phyloP scores from a whole-genome alignment of 257 asterid genomes.

The Primulina tabacum region DNA sequence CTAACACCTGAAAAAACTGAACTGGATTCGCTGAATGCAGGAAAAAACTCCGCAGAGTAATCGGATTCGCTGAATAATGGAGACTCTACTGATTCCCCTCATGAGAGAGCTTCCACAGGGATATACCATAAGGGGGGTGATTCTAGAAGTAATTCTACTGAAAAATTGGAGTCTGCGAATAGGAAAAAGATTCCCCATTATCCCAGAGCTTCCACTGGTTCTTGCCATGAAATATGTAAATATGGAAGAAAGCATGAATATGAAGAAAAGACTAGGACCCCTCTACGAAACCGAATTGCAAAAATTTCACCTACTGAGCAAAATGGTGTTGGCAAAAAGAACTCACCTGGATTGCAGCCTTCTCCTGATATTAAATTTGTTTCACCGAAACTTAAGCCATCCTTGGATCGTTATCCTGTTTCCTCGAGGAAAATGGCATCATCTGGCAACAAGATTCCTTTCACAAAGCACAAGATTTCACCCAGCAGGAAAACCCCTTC shows the following conservation, averaged over 20 bases:
- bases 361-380: neutral
- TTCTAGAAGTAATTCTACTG: slow-evolving; percentile 1
- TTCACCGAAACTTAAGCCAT: slow-evolving; percentile 9
- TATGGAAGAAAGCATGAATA: slow-evolving; percentile 44
- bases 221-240: slow-evolving; percentile 89
- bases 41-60: slow-evolving; percentile 23
- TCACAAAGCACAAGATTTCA: slow-evolving; percentile 21
- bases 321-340: neutral
- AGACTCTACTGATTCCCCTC: slow-evolving; percentile 19
- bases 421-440: slow-evolving; percentile 17
- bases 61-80: slow-evolving; percentile 24
- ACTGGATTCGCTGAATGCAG: slow-evolving; percentile 24
- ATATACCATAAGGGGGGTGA: neutral
- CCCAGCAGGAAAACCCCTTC: slow-evolving; percentile 22
- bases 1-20: slow-evolving; percentile 27
- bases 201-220: slow-evolving; percentile 74
- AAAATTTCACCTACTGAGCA: neutral
- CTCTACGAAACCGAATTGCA: neutral
- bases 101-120: slow-evolving; percentile 32
- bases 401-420: neutral
- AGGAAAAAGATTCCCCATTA: slow-evolving; percentile 46
- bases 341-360: slow-evolving; percentile 1
- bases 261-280: slow-evolving; percentile 26
- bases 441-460: slow-evolving; percentile 21
- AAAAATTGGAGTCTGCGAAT: slow-evolving; percentile 25